A percentile compares a stretch with the other conserved stretches of the same genome.
Conservation (phyloP, 805 yeast genomes). For the Candida boidinii region DNA sequence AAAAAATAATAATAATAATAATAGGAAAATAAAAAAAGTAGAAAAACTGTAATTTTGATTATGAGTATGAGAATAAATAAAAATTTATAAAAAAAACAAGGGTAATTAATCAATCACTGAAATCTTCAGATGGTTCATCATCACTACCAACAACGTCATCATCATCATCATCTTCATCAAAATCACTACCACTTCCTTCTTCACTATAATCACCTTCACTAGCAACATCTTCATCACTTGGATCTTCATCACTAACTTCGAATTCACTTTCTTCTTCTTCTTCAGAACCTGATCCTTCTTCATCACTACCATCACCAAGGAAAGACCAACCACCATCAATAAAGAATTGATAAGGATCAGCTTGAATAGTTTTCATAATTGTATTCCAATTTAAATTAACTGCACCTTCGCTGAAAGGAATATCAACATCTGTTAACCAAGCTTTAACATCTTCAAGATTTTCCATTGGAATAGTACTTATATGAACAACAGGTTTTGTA, state of each 20-base stretch:
- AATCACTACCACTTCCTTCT: slow-evolving; percentile 15
- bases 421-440: slow-evolving; percentile 97
- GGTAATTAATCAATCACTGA: slow-evolving; percentile 16
- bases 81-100: slow-evolving; percentile 1
- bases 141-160: slow-evolving; percentile 21
- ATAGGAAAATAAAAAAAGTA: too few species aligned
- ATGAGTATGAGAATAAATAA: too few species aligned
- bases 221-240: slow-evolving; percentile 41
- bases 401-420: slow-evolving; percentile 90
- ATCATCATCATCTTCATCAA: slow-evolving; percentile 15
- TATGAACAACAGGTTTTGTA: slow-evolving; percentile 76
- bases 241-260: slow-evolving; percentile 57
- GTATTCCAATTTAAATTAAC: slow-evolving; percentile 93
- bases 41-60: too few species aligned
- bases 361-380: slow-evolving; percentile 86
- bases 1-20: too few species aligned
- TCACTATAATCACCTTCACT: slow-evolving; percentile 22
- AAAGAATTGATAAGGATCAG: slow-evolving; percentile 93
- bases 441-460: slow-evolving; percentile 86
- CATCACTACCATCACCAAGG: slow-evolving; percentile 82
- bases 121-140: slow-evolving; percentile 19
- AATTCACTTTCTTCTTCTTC: slow-evolving; percentile 61
- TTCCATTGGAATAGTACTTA: slow-evolving; percentile 92
- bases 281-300: slow-evolving; percentile 58
- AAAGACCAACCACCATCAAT: slow-evolving; percentile 95